Evolutionary conservation across 768 basidiomycete species (phyloP).

Genomic region (Tulasnella sp.): DNA sequence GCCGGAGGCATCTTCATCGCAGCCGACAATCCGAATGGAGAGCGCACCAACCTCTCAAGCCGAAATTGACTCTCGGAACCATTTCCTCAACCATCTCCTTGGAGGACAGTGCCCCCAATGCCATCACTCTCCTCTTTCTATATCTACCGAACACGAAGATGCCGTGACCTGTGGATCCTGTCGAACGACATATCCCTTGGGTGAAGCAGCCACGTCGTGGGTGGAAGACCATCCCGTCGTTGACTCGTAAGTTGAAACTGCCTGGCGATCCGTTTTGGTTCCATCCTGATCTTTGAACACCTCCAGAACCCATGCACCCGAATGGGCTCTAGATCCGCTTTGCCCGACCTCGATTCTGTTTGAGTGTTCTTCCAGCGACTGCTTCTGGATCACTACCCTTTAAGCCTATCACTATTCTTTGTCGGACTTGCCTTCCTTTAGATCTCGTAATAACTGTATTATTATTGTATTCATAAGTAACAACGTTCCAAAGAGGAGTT

Average conservation of each 20-base stretch:
- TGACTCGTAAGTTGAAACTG: conserved; percentile 13
- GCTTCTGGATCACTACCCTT: conserved; percentile 13
- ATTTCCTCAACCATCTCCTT: conserved; percentile 31
- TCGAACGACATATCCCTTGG: conserved; percentile 27
- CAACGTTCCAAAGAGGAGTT: neutral
- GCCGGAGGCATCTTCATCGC: neutral
- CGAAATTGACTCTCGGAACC: neutral
- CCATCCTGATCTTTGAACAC: neutral
- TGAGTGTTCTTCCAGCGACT: conserved; percentile 20
- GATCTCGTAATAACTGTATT: neutral
- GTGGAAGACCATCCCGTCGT: conserved; percentile 15
- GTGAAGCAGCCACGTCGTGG: conserved; percentile 27
- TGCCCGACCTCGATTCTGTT: neutral
- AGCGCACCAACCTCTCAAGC: neutral
- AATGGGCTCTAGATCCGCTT: conserved; percentile 6
- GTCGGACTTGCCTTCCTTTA: neutral
- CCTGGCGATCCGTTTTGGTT: neutral
- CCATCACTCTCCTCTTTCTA: conserved; percentile 10
- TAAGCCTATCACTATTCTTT: neutral
- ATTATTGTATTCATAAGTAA: conserved; percentile 13
- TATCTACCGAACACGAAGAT: conserved; percentile 19
- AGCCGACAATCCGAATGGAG: neutral
- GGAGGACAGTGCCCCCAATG: conserved; percentile 20
- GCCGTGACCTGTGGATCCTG: conserved; percentile 23
- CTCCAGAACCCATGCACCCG: neutral